phyloP scores from a whole-genome alignment of 805 yeast genomes.

The Monosporozyma servazzii region DNA sequence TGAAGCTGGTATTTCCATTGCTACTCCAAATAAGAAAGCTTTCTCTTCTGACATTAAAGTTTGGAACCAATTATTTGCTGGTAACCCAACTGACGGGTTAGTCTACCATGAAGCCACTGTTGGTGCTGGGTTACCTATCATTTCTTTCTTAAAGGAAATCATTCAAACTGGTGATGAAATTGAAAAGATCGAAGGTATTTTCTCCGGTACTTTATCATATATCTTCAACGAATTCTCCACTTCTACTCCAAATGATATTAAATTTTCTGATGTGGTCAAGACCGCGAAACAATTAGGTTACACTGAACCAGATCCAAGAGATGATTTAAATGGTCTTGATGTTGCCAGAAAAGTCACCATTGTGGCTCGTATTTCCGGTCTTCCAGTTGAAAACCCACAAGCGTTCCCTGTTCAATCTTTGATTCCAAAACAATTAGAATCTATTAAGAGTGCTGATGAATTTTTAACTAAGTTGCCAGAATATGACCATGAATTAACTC shows the following conservation, averaged over 20 bases:
- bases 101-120: conserved; percentile 98
- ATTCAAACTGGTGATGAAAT: conserved; percentile 89
- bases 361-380: conserved; percentile 86
- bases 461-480: conserved; percentile 74
- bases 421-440: conserved; percentile 79
- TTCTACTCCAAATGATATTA: conserved; percentile 46
- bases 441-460: conserved; percentile 62
- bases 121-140: conserved; percentile 96
- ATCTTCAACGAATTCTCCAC: conserved; percentile 91
- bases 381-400: conserved; percentile 74
- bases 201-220: conserved; percentile 91
- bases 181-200: conserved; percentile 87
- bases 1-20: conserved; percentile 75
- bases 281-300: conserved; percentile 87
- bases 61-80: conserved; percentile 73
- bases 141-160: conserved; percentile 80
- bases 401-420: conserved; percentile 91
- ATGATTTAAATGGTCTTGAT: conserved; percentile 94
- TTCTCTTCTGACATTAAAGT: conserved; percentile 66
- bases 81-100: conserved; percentile 46
- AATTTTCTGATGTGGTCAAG: conserved; percentile 82
- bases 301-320: conserved; percentile 99
- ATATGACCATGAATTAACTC: conserved; percentile 71
- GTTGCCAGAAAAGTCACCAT: conserved; percentile 98
- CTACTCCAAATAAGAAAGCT: conserved; percentile 98